Evolutionary conservation across 1,139 yeast species (phyloP).

Genomic region (Magnusiomyces magnusii): DNA sequence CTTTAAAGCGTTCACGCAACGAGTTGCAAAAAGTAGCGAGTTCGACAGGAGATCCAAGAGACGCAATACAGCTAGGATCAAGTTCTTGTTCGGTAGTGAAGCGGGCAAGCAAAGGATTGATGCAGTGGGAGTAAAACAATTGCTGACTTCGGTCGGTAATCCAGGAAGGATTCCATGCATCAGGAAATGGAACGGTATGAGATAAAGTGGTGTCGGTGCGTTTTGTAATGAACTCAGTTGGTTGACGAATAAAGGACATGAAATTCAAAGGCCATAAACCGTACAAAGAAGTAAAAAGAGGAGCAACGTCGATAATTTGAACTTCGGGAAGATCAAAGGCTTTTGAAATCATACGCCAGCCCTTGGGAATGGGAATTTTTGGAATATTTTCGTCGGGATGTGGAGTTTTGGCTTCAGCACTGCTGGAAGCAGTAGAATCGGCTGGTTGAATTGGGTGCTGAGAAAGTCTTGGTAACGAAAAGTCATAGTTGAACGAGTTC

Average conservation of each 20-base stretch:
- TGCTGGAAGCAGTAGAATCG: too few relatives aligned
- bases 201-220: neutral
- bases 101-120: slow-evolving; percentile 10
- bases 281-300: slow-evolving; percentile 44
- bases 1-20: neutral
- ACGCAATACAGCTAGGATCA: neutral
- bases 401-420: neutral
- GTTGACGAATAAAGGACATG: slow-evolving; percentile 39
- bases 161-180: slow-evolving; percentile 7
- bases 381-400: neutral
- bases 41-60: slow-evolving; percentile 7
- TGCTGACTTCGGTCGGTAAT: slow-evolving; percentile 6
- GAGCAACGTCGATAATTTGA: slow-evolving; percentile 24
- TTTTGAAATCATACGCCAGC: slow-evolving; percentile 33
- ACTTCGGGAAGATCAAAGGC: slow-evolving; percentile 21
- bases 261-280: slow-evolving; percentile 56
- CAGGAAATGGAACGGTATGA: slow-evolving; percentile 7
- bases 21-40: slow-evolving; percentile 11
- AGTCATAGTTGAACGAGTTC: slow-evolving; percentile 22
- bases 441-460: neutral
- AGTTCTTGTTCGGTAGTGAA: slow-evolving; percentile 12
- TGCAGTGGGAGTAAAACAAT: slow-evolving; percentile 6
- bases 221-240: slow-evolving; percentile 24
- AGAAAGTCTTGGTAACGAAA: neutral
- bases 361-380: slow-evolving; percentile 4